Evolutionary conservation across 2,329 filamentous ascomycete genomes (phyloP).

Genomic region (Fusarium coffeatum): DNA sequence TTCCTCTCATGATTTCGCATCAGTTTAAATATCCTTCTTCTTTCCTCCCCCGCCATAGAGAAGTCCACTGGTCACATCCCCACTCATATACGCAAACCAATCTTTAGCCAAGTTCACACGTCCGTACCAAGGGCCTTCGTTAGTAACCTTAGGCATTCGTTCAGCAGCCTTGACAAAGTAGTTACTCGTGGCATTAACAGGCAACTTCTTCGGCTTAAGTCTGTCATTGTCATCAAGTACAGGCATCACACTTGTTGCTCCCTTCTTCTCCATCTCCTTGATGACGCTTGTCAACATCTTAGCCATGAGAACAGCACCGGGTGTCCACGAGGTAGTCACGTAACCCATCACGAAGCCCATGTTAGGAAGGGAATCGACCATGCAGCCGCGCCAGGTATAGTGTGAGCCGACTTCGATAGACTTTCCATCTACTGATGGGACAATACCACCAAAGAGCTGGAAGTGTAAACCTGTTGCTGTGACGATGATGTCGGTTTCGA

Average conservation of each 20-base stretch:
- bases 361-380: slow-evolving; percentile 76
- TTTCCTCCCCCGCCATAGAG: slow-evolving; percentile 44
- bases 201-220: slow-evolving; percentile 43
- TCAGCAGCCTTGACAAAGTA: slow-evolving; percentile 53
- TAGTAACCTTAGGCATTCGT: slow-evolving; percentile 53
- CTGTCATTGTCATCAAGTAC: slow-evolving; percentile 46
- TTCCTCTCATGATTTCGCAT: background rate
- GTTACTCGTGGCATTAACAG: slow-evolving; percentile 48
- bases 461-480: slow-evolving; percentile 76
- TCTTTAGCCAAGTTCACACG: slow-evolving; percentile 49
- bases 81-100: slow-evolving; percentile 47
- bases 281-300: slow-evolving; percentile 63
- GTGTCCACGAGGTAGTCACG: slow-evolving; percentile 74
- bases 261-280: slow-evolving; percentile 63
- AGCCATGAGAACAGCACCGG: slow-evolving; percentile 67
- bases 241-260: slow-evolving; percentile 60
- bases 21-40: slow-evolving; percentile 40
- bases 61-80: slow-evolving; percentile 49
- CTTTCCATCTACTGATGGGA: slow-evolving; percentile 65
- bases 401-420: slow-evolving; percentile 60
- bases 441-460: slow-evolving; percentile 65
- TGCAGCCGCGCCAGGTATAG: slow-evolving; percentile 71
- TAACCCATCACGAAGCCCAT: slow-evolving; percentile 72
- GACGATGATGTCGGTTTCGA: slow-evolving; percentile 74
- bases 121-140: slow-evolving; percentile 53